Evolutionary conservation across 345 rosid genomes (phyloP).

Genomic region (Citrus hindsii): DNA sequence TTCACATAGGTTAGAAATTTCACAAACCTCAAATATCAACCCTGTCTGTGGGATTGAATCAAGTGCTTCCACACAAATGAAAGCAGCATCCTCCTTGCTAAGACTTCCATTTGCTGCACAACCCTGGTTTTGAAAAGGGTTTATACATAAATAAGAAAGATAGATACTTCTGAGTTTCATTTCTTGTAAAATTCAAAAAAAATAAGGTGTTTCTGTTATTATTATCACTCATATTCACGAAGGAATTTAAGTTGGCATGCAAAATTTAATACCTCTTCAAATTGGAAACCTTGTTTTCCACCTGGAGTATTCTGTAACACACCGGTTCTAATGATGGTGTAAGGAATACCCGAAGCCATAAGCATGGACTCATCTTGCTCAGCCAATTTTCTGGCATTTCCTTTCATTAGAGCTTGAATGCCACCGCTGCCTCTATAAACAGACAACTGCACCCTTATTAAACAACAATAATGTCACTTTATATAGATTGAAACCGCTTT

Average conservation of each 20-base stretch:
- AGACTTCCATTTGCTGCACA: constrained; percentile 68
- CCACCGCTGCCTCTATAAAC: constrained; percentile 71
- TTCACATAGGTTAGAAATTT: background rate
- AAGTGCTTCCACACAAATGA: constrained; percentile 74
- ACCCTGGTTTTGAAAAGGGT: constrained; percentile 44
- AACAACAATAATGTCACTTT: constrained; percentile 32
- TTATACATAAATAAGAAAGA: background rate
- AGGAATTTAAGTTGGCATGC: background rate
- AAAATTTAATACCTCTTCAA: constrained; percentile 42
- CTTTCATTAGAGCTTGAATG: constrained; percentile 65
- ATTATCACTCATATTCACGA: background rate
- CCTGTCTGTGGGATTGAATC: constrained; percentile 51
- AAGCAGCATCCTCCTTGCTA: constrained; percentile 87
- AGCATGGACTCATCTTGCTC: constrained; percentile 71
- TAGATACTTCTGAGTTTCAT: background rate
- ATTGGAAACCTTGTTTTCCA: constrained; percentile 68
- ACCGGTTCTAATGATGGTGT: constrained; percentile 69
- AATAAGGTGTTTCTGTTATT: background rate
- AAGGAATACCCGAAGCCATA: constrained; percentile 51
- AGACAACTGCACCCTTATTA: constrained; percentile 81
- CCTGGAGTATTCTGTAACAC: constrained; percentile 59
- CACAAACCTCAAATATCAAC: constrained; percentile 64
- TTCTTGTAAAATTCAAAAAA: background rate
- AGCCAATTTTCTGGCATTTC: constrained; percentile 52
- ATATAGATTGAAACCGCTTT: background rate